Evolutionary conservation across 306 rosid genomes (phyloP).

Genomic region (Cucumis melo): DNA sequence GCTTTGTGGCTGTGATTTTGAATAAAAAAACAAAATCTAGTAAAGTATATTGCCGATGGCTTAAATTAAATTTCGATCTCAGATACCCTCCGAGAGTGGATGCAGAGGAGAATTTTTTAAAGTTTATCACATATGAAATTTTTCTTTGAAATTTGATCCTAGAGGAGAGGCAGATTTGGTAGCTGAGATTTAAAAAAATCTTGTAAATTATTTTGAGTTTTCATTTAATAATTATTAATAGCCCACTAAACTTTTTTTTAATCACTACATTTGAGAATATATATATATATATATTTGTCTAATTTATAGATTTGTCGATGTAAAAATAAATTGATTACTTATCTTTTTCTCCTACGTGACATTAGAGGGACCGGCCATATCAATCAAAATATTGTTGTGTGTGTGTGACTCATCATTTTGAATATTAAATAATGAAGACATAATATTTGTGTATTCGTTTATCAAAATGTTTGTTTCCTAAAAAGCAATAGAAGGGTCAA

Average conservation of each 20-base stretch:
- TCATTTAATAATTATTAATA: not conserved
- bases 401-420: not conserved
- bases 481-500: no score
- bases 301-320: no score
- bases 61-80: not conserved
- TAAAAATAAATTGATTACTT: no score
- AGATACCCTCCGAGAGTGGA: not conserved
- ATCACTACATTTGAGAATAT: not conserved
- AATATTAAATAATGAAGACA: no score
- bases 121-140: not conserved
- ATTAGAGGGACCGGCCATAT: no score
- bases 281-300: not conserved
- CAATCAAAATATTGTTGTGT: not conserved
- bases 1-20: conserved; percentile 58
- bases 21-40: not conserved
- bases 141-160: not conserved
- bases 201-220: not conserved
- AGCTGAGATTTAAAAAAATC: not conserved
- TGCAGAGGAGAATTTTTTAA: not conserved
- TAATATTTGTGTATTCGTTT: no score
- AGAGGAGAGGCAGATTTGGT: not conserved
- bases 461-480: no score
- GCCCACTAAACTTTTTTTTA: not conserved
- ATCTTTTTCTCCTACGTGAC: not conserved
- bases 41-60: not conserved